Conservation (phyloP, 306 rosid species). For the Rubus idaeus region DNA sequence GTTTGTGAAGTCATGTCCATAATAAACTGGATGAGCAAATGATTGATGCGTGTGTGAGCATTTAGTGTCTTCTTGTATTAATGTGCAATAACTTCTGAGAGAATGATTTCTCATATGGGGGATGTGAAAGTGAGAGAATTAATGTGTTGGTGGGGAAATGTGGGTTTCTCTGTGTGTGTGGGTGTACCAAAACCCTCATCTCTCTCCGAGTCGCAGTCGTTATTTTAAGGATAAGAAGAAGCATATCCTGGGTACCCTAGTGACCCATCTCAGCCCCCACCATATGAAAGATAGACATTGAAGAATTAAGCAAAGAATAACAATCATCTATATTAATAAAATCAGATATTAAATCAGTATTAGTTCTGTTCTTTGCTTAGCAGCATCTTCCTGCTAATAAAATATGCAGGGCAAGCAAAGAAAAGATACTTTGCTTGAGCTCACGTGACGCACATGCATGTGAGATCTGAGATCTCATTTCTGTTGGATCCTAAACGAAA, state of each 20-base stretch:
- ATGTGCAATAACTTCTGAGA: neutral
- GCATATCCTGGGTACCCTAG: neutral
- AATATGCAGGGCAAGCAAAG: neutral
- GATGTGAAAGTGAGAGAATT: constrained; percentile 4
- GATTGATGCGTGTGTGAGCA: constrained; percentile 3
- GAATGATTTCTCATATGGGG: constrained; percentile 11
- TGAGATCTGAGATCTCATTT: constrained; percentile 15
- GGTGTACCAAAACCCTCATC: neutral
- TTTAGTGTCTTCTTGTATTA: neutral
- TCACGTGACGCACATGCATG: constrained; percentile 43
- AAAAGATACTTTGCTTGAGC: constrained; percentile 9
- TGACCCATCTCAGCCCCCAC: constrained; percentile 3
- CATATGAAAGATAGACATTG: neutral
- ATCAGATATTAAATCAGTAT: neutral
- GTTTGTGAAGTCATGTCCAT: neutral
- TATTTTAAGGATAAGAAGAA: neutral
- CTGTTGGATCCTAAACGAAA: neutral
- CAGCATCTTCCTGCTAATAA: constrained; percentile 5
- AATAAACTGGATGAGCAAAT: neutral
- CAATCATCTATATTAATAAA: neutral
- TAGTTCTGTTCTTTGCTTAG: neutral
- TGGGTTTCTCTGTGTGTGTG: constrained; percentile 14
- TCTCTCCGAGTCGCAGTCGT: constrained; percentile 8
- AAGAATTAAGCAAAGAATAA: constrained; percentile 9
- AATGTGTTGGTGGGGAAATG: constrained; percentile 37